These are phyloP conservation scores for Fraxinus dipetala DNA, from an alignment of 305 asterid genomes.

Conservation along the genomic window DNA sequence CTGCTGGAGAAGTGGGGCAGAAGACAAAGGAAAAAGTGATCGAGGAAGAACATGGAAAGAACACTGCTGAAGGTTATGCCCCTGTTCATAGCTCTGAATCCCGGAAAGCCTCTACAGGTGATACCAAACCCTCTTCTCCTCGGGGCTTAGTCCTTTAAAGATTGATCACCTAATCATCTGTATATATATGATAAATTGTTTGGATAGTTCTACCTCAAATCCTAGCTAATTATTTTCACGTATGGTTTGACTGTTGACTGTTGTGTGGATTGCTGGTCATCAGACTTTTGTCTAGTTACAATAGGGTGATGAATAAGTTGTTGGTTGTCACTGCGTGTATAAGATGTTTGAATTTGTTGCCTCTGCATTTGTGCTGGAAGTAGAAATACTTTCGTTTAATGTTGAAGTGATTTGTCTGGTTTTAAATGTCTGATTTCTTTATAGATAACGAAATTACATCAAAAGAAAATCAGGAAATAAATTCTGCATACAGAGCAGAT, in stretches of 20 bases:
- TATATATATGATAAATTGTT: conserved; percentile 23
- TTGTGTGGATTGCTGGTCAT: neutral
- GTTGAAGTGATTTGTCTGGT: neutral
- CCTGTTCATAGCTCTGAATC: conserved; percentile 29
- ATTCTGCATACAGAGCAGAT: neutral
- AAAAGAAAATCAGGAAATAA: neutral
- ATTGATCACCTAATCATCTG: conserved; percentile 4
- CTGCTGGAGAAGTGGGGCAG: conserved; percentile 73
- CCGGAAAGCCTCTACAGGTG: conserved; percentile 26
- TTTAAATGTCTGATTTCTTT: neutral
- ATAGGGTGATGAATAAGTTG: neutral
- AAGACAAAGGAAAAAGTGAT: conserved; percentile 60
- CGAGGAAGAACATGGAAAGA: conserved; percentile 51
- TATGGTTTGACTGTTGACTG: neutral
- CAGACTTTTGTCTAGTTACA: neutral
- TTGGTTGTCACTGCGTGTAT: neutral
- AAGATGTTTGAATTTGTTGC: neutral
- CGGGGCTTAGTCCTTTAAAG: conserved; percentile 52
- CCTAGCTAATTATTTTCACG: neutral
- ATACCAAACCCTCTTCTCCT: conserved; percentile 45
- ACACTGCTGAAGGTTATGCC: conserved; percentile 35
- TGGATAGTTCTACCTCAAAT: neutral
- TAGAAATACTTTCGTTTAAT: neutral
- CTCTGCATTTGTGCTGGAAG: neutral
- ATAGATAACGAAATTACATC: neutral